phyloP scores from a whole-genome alignment of 495 filamentous ascomycete species.

The Tuber indicum region DNA sequence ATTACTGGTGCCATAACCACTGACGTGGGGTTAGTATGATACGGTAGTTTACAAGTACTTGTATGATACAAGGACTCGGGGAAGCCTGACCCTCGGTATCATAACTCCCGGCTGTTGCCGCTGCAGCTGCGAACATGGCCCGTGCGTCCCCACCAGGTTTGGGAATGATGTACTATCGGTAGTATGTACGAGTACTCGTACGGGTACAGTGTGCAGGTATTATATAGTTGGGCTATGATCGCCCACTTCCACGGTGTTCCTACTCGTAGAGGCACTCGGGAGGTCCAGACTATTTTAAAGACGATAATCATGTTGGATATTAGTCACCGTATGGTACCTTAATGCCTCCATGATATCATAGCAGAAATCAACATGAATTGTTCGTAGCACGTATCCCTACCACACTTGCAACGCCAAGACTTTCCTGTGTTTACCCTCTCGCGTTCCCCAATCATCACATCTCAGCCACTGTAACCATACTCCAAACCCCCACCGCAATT shows the following conservation, averaged over 20 bases:
- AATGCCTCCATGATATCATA: too few species aligned
- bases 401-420: not conserved
- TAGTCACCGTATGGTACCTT: too few species aligned
- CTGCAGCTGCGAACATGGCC: not conserved
- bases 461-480: slow-evolving; percentile 5
- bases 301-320: too few species aligned
- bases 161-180: not conserved
- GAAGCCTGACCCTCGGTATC: not conserved
- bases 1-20: not conserved
- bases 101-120: not conserved
- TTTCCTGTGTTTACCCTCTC: not conserved
- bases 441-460: slow-evolving; percentile 6
- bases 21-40: not conserved
- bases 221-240: not conserved
- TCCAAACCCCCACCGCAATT: not conserved
- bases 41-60: too few species aligned
- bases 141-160: not conserved
- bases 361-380: not conserved
- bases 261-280: too few species aligned
- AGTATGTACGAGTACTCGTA: too few species aligned
- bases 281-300: too few species aligned
- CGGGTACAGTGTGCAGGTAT: too few species aligned
- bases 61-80: not conserved
- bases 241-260: too few species aligned
- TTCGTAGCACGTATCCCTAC: not conserved